A percentile compares a stretch with the other conserved stretches of the same genome.
phyloP scores from a whole-genome alignment of 441 rosid genomes.

The Euphorbia schlechtendalii region DNA sequence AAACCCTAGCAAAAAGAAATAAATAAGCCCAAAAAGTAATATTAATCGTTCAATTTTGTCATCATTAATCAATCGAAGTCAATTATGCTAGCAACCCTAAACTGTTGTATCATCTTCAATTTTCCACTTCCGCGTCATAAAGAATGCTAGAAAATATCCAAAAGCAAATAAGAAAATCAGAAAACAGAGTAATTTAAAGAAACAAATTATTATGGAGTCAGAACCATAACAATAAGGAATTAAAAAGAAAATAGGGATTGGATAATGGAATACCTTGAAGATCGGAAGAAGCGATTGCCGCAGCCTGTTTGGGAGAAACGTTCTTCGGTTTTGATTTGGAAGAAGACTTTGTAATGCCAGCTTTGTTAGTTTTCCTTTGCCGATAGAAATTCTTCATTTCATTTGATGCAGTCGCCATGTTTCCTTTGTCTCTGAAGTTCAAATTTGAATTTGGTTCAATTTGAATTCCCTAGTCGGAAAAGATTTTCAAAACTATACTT shows the following conservation, averaged over 20 bases:
- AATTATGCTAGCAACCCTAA: not conserved
- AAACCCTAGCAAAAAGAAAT: too few relatives aligned
- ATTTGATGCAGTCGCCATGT: conserved; percentile 44
- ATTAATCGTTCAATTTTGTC: too few relatives aligned
- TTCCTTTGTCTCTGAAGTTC: not conserved
- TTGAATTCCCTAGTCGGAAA: not conserved
- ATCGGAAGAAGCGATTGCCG: conserved; percentile 23
- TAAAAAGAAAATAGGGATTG: not conserved
- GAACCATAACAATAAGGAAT: not conserved
- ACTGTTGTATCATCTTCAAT: not conserved
- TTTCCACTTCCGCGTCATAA: not conserved
- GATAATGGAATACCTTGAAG: conserved; percentile 26
- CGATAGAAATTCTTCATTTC: conserved; percentile 55
- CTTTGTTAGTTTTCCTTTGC: conserved; percentile 37
- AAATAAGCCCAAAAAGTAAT: too few relatives aligned
- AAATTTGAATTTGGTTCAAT: conserved; percentile 7
- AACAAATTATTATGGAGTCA: not conserved
- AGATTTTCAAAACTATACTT: too few relatives aligned
- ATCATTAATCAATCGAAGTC: not conserved
- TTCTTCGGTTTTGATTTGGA: conserved; percentile 23
- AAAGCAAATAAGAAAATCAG: not conserved
- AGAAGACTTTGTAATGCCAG: conserved; percentile 19
- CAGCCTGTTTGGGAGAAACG: conserved; percentile 29
- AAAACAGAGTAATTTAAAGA: too few relatives aligned
- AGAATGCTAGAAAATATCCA: not conserved